These are phyloP conservation scores for Microbotryum lychnidis-dioicae DNA, from an alignment of 1,284 basidiomycete genomes.

Conservation along the genomic window DNA sequence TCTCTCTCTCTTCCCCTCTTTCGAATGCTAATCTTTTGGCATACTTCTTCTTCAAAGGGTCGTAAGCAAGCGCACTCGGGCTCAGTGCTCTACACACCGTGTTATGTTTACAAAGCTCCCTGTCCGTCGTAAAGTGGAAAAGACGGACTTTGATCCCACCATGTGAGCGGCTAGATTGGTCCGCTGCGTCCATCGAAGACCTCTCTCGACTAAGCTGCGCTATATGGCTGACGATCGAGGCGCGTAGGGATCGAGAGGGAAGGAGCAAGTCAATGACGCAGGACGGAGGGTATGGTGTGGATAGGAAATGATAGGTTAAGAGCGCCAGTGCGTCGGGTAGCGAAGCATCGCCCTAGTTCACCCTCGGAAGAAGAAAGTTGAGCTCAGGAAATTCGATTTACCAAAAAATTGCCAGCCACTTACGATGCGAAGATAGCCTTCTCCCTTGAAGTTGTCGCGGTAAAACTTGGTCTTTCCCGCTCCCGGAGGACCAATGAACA, in stretches of 20 bases:
- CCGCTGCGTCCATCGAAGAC: conserved; percentile 2
- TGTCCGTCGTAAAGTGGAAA: conserved; percentile 60
- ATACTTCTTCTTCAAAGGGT: conserved; percentile 50
- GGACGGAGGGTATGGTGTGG: conserved; percentile 47
- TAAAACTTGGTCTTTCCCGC: conserved; percentile 82
- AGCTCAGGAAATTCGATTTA: not conserved
- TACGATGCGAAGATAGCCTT: conserved; percentile 61
- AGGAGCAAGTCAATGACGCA: conserved; percentile 87
- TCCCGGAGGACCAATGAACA: conserved; percentile 82
- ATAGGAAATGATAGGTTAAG: conserved; percentile 47
- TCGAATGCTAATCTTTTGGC: conserved; percentile 35
- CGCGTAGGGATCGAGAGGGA: conserved; percentile 59
- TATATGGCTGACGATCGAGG: conserved; percentile 60
- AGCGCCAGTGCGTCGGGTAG: conserved; percentile 39
- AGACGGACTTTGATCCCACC: conserved; percentile 35
- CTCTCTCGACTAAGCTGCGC: no score
- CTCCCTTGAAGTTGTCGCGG: conserved; percentile 56
- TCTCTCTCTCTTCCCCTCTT: conserved; percentile 10
- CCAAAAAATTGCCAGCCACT: conserved; percentile 2
- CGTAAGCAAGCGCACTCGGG: conserved; percentile 45
- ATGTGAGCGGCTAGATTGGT: not conserved
- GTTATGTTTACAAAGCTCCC: conserved; percentile 68
- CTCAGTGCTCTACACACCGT: conserved; percentile 14
- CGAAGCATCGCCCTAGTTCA: conserved; percentile 62
- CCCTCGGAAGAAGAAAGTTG: not conserved